Conservation (phyloP, 768 basidiomycete species). For the Agaricus sinodeliciosus region DNA sequence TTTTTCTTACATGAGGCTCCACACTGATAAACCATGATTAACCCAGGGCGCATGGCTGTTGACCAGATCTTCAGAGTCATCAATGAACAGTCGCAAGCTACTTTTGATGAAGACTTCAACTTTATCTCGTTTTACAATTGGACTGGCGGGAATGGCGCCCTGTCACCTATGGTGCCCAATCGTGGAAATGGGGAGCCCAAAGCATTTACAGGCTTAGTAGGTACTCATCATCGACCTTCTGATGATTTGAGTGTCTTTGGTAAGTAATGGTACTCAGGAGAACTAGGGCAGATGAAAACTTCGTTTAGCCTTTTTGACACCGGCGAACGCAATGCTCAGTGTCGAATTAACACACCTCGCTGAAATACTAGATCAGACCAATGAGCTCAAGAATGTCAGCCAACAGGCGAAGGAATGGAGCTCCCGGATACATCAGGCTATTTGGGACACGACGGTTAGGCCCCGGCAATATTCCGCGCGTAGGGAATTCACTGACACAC, state of each 20-base stretch:
- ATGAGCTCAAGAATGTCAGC: slow-evolving; percentile 44
- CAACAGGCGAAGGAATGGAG: slow-evolving; percentile 52
- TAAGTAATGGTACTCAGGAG: slow-evolving; percentile 21
- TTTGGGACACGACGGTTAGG: slow-evolving; percentile 56
- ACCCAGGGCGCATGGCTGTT: slow-evolving; percentile 59
- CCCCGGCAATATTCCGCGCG: not conserved
- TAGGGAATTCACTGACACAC: not conserved
- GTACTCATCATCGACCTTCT: slow-evolving; percentile 71
- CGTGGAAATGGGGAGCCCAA: slow-evolving; percentile 72
- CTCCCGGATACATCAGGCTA: slow-evolving; percentile 46
- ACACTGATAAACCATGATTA: slow-evolving; percentile 2
- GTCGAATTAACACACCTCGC: slow-evolving; percentile 63
- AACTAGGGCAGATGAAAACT: not conserved
- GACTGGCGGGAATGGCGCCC: slow-evolving; percentile 63
- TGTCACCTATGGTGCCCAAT: slow-evolving; percentile 61
- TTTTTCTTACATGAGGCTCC: not conserved
- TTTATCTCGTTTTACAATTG: slow-evolving; percentile 77
- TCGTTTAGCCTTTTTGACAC: slow-evolving; percentile 58
- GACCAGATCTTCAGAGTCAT: slow-evolving; percentile 72
- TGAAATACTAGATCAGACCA: slow-evolving; percentile 45
- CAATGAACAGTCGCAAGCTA: slow-evolving; percentile 66
- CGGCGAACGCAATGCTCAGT: slow-evolving; percentile 79
- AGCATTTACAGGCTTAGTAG: slow-evolving; percentile 66
- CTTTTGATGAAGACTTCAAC: slow-evolving; percentile 66
- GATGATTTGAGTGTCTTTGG: slow-evolving; percentile 69